Evolutionary conservation across 1,284 basidiomycete genomes (phyloP), one percentile per base, ranked within the genome.

Genomic region (Ganoderma lucidum): DNA sequence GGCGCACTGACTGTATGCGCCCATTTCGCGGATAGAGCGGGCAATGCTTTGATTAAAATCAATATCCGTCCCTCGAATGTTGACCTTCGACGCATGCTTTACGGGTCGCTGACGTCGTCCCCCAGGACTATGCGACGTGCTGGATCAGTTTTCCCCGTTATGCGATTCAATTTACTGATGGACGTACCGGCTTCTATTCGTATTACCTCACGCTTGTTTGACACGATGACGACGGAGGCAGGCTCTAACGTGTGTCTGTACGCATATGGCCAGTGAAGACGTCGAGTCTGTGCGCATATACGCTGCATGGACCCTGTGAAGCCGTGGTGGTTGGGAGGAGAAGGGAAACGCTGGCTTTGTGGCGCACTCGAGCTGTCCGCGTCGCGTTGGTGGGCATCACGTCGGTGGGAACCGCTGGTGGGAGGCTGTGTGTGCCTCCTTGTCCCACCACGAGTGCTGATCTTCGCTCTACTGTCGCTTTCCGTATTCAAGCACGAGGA

Each of bases 81-180:
- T n/a, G n/a, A 10, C 12, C 35, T 23, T 28, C 23, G 10, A 32
- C 56, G 56, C 56, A n/a, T 59, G 56, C 17, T 39, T 37, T 39
- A 59, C n/a, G 56, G 56, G 35, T 59, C 56, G 35, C 3, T 59
- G 56, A 59, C 56, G 37, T 59, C 35, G 53, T 35, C 30, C 30
- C n/a, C 53, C 53, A 56, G 30, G 53, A 56, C 14, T 35, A 17
- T 35, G 28, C 30, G 53, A 56, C 19, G 15, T 56, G 32, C 53
- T 35, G 35, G 32, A 35, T 59, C 56, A 59, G 19, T 39, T 59
- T 19, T 10, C 32, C 8, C 15, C 35, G 37, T 39, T 37, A 19
- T 39, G 10, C 56, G 19, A 39, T 30, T 39, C 56, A 59, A 19
- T 37, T 39, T 39, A 37, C 37, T 37, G 56, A 59, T 59, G 30